These are phyloP conservation scores for Nicotiana undulata DNA, from an alignment of 257 asterid species.

Conservation along the genomic window DNA sequence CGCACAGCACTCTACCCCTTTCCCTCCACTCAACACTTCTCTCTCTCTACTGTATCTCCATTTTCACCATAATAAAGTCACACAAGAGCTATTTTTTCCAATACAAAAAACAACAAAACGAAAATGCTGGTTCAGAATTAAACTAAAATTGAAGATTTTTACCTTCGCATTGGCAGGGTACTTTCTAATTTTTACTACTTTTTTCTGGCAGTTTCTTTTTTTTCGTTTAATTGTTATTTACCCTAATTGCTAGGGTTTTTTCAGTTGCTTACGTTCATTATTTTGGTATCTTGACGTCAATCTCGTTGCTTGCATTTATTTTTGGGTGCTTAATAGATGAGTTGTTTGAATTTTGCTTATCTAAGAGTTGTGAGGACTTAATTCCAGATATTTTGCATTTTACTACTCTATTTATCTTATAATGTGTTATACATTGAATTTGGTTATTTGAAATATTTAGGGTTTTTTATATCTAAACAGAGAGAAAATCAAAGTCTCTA, in stretches of 20 bases:
- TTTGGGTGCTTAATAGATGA: background rate
- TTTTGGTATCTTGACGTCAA: background rate
- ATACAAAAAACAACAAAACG: background rate
- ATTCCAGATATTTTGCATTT: background rate
- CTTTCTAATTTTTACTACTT: slow-evolving; percentile 27
- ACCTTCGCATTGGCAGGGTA: slow-evolving; percentile 31
- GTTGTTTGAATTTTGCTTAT: background rate
- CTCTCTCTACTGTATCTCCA: background rate
- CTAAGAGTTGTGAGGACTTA: background rate
- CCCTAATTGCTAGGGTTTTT: slow-evolving; percentile 10
- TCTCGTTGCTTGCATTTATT: background rate
- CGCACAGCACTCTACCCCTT: no score
- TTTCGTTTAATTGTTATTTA: background rate
- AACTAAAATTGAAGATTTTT: slow-evolving; percentile 33
- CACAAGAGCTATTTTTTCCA: background rate
- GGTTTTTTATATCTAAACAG: background rate
- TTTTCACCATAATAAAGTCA: background rate
- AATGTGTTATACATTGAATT: background rate
- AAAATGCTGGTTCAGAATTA: slow-evolving; percentile 15
- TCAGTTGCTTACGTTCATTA: background rate
- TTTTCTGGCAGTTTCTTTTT: slow-evolving; percentile 1
- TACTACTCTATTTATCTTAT: background rate
- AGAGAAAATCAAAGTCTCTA: background rate
- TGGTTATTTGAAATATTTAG: background rate
- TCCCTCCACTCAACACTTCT: background rate